Percentiles rank a stretch among this genome's conserved stretches.
These are phyloP conservation scores for Coemansia sp. DNA, from an alignment of 192 early-diverging fungal genomes.

Conservation along the genomic window DNA sequence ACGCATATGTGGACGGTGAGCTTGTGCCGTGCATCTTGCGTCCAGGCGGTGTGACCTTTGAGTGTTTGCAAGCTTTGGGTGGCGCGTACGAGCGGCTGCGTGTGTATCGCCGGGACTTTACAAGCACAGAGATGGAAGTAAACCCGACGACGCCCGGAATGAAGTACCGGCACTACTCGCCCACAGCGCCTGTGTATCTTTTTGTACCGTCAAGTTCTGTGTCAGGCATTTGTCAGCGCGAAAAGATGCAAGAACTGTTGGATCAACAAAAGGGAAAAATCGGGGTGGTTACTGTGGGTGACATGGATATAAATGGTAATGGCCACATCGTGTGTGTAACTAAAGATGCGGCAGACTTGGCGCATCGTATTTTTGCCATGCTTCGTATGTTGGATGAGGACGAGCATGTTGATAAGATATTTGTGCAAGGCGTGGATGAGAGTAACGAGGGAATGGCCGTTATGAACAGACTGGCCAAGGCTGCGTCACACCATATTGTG, in stretches of 20 bases:
- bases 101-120: slow-evolving; percentile 80
- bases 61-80: slow-evolving; percentile 60
- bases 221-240: background rate
- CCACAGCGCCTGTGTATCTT: slow-evolving; percentile 80
- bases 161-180: slow-evolving; percentile 99
- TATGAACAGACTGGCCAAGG: slow-evolving; percentile 94
- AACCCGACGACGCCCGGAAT: slow-evolving; percentile 96
- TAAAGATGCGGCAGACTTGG: slow-evolving; percentile 64
- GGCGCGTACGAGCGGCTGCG: slow-evolving; percentile 64
- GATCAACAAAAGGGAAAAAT: background rate
- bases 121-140: slow-evolving; percentile 65
- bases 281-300: slow-evolving; percentile 17
- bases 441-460: slow-evolving; percentile 88
- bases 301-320: slow-evolving; percentile 5
- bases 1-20: slow-evolving; percentile 15
- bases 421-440: slow-evolving; percentile 91
- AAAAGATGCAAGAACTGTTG: slow-evolving; percentile 20
- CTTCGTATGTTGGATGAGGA: slow-evolving; percentile 74
- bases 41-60: slow-evolving; percentile 89
- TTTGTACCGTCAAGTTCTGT: slow-evolving; percentile 47
- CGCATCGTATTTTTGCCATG: slow-evolving; percentile 74
- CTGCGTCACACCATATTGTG: slow-evolving; percentile 62
- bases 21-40: slow-evolving; percentile 76
- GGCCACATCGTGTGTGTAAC: slow-evolving; percentile 12
- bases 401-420: slow-evolving; percentile 66